Conservation (phyloP, 805 yeast species). For the Candida tammaniensis region DNA sequence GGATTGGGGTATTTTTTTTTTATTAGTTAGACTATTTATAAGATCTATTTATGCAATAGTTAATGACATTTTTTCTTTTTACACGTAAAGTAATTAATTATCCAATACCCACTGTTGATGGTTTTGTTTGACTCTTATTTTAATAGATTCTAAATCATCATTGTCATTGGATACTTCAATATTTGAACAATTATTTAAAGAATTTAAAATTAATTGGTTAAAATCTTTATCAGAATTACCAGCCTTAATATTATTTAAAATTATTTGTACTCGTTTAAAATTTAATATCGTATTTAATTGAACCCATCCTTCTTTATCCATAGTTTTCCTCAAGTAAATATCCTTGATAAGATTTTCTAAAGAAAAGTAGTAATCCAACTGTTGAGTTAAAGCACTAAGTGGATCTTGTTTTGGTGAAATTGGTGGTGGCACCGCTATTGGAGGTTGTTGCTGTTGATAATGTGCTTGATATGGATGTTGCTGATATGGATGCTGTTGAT, state of each 20-base stretch:
- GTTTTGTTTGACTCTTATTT: constrained; percentile 58
- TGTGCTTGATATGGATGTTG: constrained; percentile 7
- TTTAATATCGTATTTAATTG: constrained; percentile 58
- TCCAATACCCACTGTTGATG: constrained; percentile 66
- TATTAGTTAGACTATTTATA: too few relatives aligned
- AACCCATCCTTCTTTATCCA: constrained; percentile 76
- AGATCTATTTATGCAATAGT: background rate
- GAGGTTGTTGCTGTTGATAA: constrained; percentile 15
- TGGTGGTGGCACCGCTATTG: constrained; percentile 42
- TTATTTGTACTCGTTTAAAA: constrained; percentile 72
- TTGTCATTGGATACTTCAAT: constrained; percentile 43
- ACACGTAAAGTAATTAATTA: background rate
- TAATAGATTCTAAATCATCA: constrained; percentile 43
- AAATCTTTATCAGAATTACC: constrained; percentile 22
- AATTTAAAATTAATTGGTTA: constrained; percentile 44
- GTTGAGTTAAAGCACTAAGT: constrained; percentile 46
- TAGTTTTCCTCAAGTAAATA: constrained; percentile 72
- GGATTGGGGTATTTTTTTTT: too few relatives aligned
- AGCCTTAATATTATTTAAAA: constrained; percentile 35
- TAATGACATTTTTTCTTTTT: too few relatives aligned
- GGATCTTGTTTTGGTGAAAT: constrained; percentile 47
- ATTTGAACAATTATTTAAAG: constrained; percentile 52
- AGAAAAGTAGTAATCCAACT: constrained; percentile 88
- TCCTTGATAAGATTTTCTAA: constrained; percentile 86
- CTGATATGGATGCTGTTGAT: constrained; percentile 8